Evolutionary conservation across 495 filamentous ascomycete genomes (phyloP).

Genomic region (Letharia lupina): DNA sequence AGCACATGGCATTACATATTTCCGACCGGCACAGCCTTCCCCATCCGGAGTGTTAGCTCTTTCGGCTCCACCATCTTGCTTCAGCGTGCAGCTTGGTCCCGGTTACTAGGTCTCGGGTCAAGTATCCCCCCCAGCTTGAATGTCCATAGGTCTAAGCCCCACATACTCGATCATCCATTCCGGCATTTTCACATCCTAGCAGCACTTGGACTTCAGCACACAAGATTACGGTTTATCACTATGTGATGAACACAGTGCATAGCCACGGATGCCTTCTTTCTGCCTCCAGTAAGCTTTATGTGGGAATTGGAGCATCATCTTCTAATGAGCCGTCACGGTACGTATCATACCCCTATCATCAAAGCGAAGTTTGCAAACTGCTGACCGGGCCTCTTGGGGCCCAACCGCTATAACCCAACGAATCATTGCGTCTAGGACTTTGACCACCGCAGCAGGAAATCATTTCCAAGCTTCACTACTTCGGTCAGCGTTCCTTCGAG

Average conservation of each 20-base stretch:
- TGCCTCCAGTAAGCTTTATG: constrained; percentile 1
- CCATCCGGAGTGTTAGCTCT: neutral
- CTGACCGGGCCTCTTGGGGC: neutral
- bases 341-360: neutral
- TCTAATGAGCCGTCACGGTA: neutral
- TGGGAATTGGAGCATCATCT: neutral
- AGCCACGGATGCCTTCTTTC: neutral
- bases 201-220: neutral
- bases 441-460: neutral
- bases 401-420: neutral
- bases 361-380: neutral
- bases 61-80: neutral
- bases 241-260: neutral
- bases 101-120: neutral
- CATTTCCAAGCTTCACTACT: neutral
- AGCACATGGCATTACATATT: neutral
- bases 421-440: neutral
- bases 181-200: neutral
- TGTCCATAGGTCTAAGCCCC: neutral
- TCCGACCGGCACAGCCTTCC: neutral
- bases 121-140: neutral
- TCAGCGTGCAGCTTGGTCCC: neutral
- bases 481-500: neutral
- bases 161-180: neutral
- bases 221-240: neutral